A percentile compares a stretch with the other conserved stretches of the same genome.
Evolutionary conservation across 805 yeast genomes (phyloP).

Genomic region (Barnettozyma populi): DNA sequence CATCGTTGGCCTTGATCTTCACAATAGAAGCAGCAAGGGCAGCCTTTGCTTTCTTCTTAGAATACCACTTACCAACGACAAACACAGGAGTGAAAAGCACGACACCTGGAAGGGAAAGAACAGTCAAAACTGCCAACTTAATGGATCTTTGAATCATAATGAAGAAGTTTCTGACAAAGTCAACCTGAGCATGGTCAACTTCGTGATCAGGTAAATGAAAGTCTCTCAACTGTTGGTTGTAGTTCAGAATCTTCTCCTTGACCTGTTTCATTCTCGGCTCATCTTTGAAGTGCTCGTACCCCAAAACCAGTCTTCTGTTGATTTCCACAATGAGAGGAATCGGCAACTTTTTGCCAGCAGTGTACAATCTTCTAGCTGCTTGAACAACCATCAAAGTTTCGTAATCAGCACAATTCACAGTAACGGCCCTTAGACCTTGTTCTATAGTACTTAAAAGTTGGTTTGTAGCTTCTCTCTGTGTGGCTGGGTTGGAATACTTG

Average conservation of each 20-base stretch:
- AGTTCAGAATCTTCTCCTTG: slow-evolving; percentile 57
- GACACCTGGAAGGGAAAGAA: slow-evolving; percentile 83
- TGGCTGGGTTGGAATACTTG: slow-evolving; percentile 57
- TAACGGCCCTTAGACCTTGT: slow-evolving; percentile 77
- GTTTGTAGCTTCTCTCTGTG: slow-evolving; percentile 65
- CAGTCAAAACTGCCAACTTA: slow-evolving; percentile 49
- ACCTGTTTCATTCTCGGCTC: slow-evolving; percentile 61
- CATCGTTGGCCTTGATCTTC: slow-evolving; percentile 88
- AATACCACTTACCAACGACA: slow-evolving; percentile 66
- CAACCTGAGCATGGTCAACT: slow-evolving; percentile 48
- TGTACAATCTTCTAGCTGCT: slow-evolving; percentile 86
- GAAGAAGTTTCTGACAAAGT: slow-evolving; percentile 43
- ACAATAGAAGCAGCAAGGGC: slow-evolving; percentile 88
- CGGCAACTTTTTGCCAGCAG: slow-evolving; percentile 70
- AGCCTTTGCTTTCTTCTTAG: slow-evolving; percentile 62
- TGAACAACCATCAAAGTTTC: slow-evolving; percentile 94
- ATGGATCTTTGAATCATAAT: slow-evolving; percentile 53
- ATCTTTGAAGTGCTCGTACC: slow-evolving; percentile 68
- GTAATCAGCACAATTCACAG: slow-evolving; percentile 89
- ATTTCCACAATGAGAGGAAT: slow-evolving; percentile 82
- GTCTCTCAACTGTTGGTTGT: slow-evolving; percentile 59
- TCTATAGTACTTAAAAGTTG: slow-evolving; percentile 67
- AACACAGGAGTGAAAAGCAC: slow-evolving; percentile 86
- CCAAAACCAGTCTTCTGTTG: slow-evolving; percentile 80
- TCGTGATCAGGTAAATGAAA: slow-evolving; percentile 52